A percentile compares a stretch with the other conserved stretches of the same genome.
Evolutionary conservation across 2,329 filamentous ascomycete genomes (phyloP).

Genomic region (Ophiosphaerella narmari): DNA sequence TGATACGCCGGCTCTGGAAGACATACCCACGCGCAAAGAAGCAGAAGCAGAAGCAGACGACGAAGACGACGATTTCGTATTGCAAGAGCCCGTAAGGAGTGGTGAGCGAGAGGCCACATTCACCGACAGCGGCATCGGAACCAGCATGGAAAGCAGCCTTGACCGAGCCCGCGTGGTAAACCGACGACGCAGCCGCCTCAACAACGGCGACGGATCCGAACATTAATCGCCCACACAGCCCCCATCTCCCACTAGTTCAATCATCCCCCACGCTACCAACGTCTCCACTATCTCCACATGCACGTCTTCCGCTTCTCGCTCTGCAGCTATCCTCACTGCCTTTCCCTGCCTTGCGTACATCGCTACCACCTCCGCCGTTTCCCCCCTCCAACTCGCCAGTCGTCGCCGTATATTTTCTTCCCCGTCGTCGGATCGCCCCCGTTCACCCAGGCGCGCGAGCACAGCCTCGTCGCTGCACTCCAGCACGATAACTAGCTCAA

Average conservation of each 20-base stretch:
- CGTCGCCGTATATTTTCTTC: neutral
- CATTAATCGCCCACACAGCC: too few species aligned
- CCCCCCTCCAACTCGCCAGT: neutral
- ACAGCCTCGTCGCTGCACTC: neutral
- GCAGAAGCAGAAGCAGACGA: constrained; percentile 50
- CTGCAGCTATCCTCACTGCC: neutral
- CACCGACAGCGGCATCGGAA: constrained; percentile 54
- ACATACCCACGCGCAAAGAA: constrained; percentile 21
- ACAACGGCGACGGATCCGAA: neutral
- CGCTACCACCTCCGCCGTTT: constrained; percentile 3
- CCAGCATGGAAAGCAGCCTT: constrained; percentile 49
- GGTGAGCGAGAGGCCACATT: constrained; percentile 16
- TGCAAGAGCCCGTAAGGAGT: constrained; percentile 35
- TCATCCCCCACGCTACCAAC: neutral
- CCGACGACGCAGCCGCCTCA: constrained; percentile 16
- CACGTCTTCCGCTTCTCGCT: neutral
- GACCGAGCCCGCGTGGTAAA: constrained; percentile 20
- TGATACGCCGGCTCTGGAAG: neutral
- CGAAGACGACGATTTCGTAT: constrained; percentile 50
- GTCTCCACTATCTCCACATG: neutral
- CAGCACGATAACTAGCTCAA: neutral
- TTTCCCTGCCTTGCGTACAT: constrained; percentile 1
- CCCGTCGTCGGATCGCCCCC: neutral
- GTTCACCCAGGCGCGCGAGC: neutral
- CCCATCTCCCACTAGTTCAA: neutral